Percentiles rank a stretch among this genome's conserved stretches.
Conservation (phyloP, 202 grass and related monocot species). For the Eragrostis tef region DNA sequence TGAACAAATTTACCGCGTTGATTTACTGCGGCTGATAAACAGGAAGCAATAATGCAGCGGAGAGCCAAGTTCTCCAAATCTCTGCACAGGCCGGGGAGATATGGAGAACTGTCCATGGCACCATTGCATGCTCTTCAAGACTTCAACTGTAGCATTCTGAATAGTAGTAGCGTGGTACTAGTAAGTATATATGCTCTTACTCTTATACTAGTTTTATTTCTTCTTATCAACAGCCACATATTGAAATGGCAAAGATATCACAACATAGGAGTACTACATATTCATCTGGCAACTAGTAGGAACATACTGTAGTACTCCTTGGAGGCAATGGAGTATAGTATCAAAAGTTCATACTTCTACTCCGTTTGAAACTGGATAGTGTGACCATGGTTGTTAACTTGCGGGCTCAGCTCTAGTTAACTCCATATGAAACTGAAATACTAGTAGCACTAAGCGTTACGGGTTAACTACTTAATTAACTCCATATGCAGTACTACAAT, state of each 20-base stretch:
- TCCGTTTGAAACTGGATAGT: background rate
- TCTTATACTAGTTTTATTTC: no score
- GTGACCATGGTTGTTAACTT: background rate
- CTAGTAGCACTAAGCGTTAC: background rate
- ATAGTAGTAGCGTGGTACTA: no score
- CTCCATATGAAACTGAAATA: background rate
- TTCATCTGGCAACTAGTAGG: no score
- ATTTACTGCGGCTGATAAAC: background rate
- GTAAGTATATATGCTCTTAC: no score
- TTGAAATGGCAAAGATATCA: background rate
- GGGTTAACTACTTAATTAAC: no score
- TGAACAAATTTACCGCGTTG: constrained; percentile 9
- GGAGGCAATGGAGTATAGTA: no score
- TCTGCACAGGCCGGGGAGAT: constrained; percentile 16
- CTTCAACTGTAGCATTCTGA: no score
- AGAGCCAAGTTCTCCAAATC: constrained; percentile 32
- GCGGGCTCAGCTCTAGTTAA: no score
- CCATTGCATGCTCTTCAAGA: constrained; percentile 25
- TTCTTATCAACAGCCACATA: background rate
- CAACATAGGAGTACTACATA: no score
- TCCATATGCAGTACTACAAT: background rate
- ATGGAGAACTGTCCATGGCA: no score
- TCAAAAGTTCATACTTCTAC: background rate
- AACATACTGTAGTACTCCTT: no score
- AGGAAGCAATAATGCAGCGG: constrained; percentile 45